A percentile compares a stretch with the other conserved stretches of the same genome.
Evolutionary conservation across 1,284 basidiomycete genomes (phyloP).

Genomic region (Jaminaea rosea): DNA sequence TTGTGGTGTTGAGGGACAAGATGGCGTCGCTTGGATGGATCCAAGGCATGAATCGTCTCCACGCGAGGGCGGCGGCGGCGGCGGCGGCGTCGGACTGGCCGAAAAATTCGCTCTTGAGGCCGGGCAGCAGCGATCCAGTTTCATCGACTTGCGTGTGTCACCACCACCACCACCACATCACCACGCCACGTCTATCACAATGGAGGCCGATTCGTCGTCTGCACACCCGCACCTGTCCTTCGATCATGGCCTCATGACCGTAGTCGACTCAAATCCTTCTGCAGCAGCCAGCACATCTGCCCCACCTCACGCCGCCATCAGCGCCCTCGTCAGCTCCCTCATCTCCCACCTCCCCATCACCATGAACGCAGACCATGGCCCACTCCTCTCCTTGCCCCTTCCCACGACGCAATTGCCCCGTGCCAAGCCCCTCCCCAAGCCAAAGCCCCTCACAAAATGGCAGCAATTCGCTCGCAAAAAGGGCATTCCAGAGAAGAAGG

Average conservation of each 20-base stretch:
- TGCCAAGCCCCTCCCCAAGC: conserved; percentile 83
- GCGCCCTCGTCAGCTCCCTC: neutral
- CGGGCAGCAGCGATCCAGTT: no score
- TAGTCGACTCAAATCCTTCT: neutral
- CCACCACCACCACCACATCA: no score
- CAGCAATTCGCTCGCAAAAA: conserved; percentile 88
- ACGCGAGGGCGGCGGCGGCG: no score
- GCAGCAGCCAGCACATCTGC: neutral
- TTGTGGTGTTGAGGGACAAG: neutral
- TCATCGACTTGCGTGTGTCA: no score
- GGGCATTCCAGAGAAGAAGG: conserved; percentile 68
- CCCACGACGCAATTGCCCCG: conserved; percentile 66
- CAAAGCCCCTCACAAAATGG: conserved; percentile 91
- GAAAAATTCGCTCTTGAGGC: no score
- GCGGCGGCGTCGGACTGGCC: no score
- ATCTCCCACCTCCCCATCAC: conserved; percentile 75
- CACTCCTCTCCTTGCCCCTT: conserved; percentile 67
- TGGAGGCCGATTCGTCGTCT: no score
- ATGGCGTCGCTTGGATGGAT: no score
- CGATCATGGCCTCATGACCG: neutral
- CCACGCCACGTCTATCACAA: no score
- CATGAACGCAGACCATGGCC: conserved; percentile 64
- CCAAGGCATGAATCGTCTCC: no score
- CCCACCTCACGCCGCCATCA: neutral
- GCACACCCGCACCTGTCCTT: neutral